Evolutionary conservation across 345 rosid species (phyloP), one percentile per base, ranked within the genome.

Genomic region (Brassica carinata): DNA sequence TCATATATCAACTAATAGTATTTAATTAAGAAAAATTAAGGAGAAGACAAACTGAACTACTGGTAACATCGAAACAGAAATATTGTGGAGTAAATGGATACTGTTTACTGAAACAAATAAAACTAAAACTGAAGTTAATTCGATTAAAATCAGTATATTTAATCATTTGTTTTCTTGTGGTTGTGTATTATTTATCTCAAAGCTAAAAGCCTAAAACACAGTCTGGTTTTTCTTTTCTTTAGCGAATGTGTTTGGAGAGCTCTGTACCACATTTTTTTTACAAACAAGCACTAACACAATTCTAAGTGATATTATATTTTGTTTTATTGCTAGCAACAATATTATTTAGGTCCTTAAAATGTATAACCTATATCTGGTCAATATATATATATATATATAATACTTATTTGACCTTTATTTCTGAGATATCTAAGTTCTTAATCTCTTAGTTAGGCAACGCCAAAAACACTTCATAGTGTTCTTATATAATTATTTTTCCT

Each of bases 41-140:
- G 36, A 26, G 71, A 75, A 26, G 76, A 80, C 76, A 80, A 75
- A 80, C 75, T 62, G 43, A 80, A 69, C 51, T 43, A 43, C 5
- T 43, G 13, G 51, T 43, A 43, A 10, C 51, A 43, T 43, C 51
- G 8, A 3, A 43, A 9, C 51, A 43, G 51, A 43, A 43, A 9
- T 9, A 9, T 43, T 43, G 51, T 43, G 14, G 51, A 43, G 51
- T 43, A 43, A 43, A 10, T 8, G 38, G 8, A 8, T 36, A 36
- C 43, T 43, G 51, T 43, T 43, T 43, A 43, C 11, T 2, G 51
- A 43, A 43, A 10, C 51, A 43, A 43, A 43, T 43, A 11, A 43
- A 38, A 43, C 4, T 9, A 9, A 43, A 9, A 10, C 4, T 43
- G 51, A 43, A 43, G 51, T 43, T 43, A 43, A 43, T 43, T 9